Evolutionary conservation across 805 yeast species (phyloP).

Genomic region (Metschnikowia cubensis): DNA sequence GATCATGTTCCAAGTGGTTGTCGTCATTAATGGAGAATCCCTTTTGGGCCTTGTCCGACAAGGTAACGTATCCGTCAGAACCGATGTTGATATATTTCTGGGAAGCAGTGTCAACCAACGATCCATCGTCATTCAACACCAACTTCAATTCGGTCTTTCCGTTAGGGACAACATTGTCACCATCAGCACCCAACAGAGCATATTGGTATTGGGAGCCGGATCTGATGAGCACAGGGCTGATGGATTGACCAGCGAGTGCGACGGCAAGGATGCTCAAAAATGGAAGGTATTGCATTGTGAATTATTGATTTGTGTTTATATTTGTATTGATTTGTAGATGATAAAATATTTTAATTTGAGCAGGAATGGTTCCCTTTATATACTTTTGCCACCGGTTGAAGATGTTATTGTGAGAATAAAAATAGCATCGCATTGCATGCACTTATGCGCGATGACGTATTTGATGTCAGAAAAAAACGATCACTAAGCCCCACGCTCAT

Average conservation of each 20-base stretch:
- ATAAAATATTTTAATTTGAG: neutral
- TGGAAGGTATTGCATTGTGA: neutral
- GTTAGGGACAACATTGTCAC: neutral
- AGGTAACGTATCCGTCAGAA: constrained; percentile 5
- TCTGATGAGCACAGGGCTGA: neutral
- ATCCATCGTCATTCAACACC: neutral
- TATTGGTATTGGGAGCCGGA: neutral
- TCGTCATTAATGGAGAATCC: constrained; percentile 7
- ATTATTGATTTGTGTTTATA: neutral
- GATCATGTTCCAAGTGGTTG: constrained; percentile 8
- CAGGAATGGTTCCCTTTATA: neutral
- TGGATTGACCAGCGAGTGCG: neutral
- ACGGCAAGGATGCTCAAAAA: neutral
- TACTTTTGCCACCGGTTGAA: neutral
- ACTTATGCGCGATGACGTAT: neutral
- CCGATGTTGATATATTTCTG: neutral
- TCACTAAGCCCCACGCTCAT: neutral
- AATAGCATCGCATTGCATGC: neutral
- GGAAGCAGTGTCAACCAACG: constrained; percentile 4
- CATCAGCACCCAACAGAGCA: neutral
- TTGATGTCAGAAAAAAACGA: neutral
- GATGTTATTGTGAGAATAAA: neutral
- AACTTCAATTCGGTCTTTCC: neutral
- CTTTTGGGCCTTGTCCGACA: constrained; percentile 6
- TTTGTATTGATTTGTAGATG: neutral